Conservation (phyloP, 768 basidiomycete species). For the Pleurotus cornucopiae region DNA sequence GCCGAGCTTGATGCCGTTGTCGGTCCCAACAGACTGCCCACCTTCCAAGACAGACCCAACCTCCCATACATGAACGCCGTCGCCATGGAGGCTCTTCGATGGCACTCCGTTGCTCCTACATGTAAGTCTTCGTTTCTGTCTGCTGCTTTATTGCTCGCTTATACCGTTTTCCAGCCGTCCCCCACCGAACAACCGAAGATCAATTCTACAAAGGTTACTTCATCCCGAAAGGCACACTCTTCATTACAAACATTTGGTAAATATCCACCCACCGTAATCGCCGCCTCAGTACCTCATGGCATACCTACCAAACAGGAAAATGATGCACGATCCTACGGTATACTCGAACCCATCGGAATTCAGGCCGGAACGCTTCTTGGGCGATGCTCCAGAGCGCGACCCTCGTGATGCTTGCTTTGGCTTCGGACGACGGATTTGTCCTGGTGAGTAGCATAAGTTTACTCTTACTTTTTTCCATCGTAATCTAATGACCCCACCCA, state of each 20-base stretch:
- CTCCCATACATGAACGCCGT: not conserved
- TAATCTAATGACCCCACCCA: conserved; percentile 6
- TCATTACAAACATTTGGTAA: conserved; percentile 15
- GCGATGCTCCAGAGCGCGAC: conserved; percentile 23
- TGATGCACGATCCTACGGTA: conserved; percentile 16
- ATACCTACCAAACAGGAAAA: conserved; percentile 13
- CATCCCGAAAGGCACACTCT: conserved; percentile 15
- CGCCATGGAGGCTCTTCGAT: not conserved
- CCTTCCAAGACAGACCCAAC: not conserved
- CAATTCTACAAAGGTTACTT: conserved; percentile 16
- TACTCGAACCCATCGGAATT: conserved; percentile 18
- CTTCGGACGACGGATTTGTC: conserved; percentile 35
- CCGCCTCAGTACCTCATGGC: not conserved
- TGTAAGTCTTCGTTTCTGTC: not conserved
- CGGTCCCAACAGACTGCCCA: not conserved
- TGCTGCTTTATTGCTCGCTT: not conserved
- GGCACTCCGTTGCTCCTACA: not conserved
- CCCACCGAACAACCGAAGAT: conserved; percentile 9
- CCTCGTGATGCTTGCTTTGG: conserved; percentile 38
- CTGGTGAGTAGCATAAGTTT: not conserved
- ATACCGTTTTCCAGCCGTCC: not conserved
- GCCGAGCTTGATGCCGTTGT: not conserved
- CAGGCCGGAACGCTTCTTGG: conserved; percentile 17
- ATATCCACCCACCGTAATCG: not conserved
- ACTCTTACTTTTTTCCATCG: too few relatives aligned